Base-by-base conservation (phyloP, 2,329 filamentous ascomycete species). In the Sporothrix inflata region DNA sequence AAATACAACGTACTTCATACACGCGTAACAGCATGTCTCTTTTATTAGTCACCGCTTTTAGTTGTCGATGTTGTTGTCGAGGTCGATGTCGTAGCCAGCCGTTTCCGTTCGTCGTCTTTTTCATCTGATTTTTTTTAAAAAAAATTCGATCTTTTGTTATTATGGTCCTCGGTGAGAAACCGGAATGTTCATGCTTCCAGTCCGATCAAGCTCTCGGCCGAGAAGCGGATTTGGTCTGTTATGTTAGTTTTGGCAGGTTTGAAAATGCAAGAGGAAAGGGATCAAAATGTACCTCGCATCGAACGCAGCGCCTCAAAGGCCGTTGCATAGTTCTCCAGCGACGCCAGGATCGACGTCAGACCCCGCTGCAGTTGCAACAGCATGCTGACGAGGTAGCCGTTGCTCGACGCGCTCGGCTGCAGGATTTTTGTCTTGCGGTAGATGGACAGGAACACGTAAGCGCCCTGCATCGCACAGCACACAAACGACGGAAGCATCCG, bases 401-500 rank as follows among this genome's bases (percentile, higher is more conserved):
- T 76, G 71, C 75, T 76, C 61, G 49, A 34, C 7, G 24, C 4
- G 19, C 40, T 38, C 21, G 24, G 40, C 71, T 82, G 82, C 75
- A 81, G 75, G 40, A 81, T 80, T 72, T 80, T 79, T 1, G 80
- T 83, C 77, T 81, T 82, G 55, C 81, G 79, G 74, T 81, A 80
- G 63, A 84, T 80, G 79, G 83, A 84, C 47, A 84, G 78, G 67
- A 84, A 78, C 19, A 82, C 81, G 69, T 84, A 84, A 9, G 81
- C 82, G 72, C 81, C 82, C 76, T 84, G 83, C 83, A 84, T 84
- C 6, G 83, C 83, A 70, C 83, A 84, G 74, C 83, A 84, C 27
- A 82, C 82, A 69, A 83, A 84, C 11, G 81, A 80, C 19, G 83
- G 83, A 82, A 84, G 83, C 49, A 82, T 84, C 60, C 82, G 79